phyloP scores from a whole-genome alignment of 805 yeast genomes.

The Candida orba region DNA sequence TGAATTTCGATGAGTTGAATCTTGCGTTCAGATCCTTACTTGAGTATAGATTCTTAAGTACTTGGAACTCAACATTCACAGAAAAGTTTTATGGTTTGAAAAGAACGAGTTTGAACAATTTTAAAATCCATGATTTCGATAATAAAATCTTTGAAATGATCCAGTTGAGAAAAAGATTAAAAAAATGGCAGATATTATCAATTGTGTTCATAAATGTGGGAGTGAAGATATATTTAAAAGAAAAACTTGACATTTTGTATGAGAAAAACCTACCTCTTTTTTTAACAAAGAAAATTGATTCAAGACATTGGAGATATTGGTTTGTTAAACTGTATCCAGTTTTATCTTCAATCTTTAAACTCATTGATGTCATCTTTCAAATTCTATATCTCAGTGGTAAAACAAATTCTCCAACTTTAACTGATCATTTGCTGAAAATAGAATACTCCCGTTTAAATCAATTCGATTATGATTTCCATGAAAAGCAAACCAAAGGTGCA shows the following conservation, averaged over 20 bases:
- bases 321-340: slow-evolving; percentile 61
- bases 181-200: slow-evolving; percentile 42
- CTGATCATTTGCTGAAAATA: slow-evolving; percentile 55
- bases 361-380: slow-evolving; percentile 49
- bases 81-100: slow-evolving; percentile 91
- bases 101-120: slow-evolving; percentile 32
- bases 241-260: slow-evolving; percentile 57
- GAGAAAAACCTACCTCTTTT: slow-evolving; percentile 57
- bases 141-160: slow-evolving; percentile 30
- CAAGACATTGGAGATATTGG: slow-evolving; percentile 24
- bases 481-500: slow-evolving; percentile 3
- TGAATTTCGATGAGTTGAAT: slow-evolving; percentile 73
- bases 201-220: slow-evolving; percentile 57
- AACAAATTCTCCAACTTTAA: slow-evolving; percentile 52
- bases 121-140: slow-evolving; percentile 26
- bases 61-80: slow-evolving; percentile 81
- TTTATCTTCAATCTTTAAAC: slow-evolving; percentile 37
- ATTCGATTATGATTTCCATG: slow-evolving; percentile 22
- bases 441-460: slow-evolving; percentile 43
- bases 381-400: slow-evolving; percentile 61
- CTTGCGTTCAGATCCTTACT: slow-evolving; percentile 50
- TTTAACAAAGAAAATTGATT: slow-evolving; percentile 39
- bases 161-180: slow-evolving; percentile 47
- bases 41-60: slow-evolving; percentile 62
- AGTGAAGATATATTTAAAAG: slow-evolving; percentile 53